Conservation (phyloP, 2,329 filamentous ascomycete genomes). For the Phialophora expanda region DNA sequence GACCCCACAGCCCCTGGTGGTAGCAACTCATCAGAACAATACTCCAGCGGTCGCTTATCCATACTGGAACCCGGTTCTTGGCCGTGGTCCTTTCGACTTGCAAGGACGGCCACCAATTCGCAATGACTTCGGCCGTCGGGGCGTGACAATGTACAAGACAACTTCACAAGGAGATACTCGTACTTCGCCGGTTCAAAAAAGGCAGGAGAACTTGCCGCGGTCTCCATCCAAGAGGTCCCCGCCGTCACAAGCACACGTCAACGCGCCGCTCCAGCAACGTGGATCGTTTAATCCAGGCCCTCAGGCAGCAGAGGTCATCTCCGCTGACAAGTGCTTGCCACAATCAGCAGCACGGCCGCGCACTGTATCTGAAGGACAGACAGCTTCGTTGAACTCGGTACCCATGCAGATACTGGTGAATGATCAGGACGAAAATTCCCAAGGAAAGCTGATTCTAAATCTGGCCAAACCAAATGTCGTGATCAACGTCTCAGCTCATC, state of each 20-base stretch:
- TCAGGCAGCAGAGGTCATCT: neutral
- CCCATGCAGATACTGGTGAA: neutral
- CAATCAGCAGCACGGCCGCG: neutral
- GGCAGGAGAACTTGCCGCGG: neutral
- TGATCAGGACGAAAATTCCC: neutral
- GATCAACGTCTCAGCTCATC: neutral
- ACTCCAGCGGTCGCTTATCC: neutral
- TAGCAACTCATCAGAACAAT: neutral
- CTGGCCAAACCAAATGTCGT: neutral
- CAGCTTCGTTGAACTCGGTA: neutral
- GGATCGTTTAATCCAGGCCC: neutral
- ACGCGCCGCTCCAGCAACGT: neutral
- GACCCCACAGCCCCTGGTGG: neutral
- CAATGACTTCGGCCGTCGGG: neutral
- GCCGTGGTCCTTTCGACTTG: neutral
- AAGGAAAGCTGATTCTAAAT: slow-evolving; percentile 1
- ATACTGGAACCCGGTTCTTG: neutral
- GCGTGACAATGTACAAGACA: neutral
- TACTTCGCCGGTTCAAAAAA: neutral
- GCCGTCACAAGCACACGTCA: neutral
- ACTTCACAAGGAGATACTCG: neutral
- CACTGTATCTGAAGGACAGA: neutral
- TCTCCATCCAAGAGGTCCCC: neutral
- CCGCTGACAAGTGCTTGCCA: neutral
- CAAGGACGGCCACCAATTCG: slow-evolving; percentile 2